A percentile compares a stretch with the other conserved stretches of the same genome.
Evolutionary conservation across 345 rosid species (phyloP).

Genomic region (Citrus sinensis): DNA sequence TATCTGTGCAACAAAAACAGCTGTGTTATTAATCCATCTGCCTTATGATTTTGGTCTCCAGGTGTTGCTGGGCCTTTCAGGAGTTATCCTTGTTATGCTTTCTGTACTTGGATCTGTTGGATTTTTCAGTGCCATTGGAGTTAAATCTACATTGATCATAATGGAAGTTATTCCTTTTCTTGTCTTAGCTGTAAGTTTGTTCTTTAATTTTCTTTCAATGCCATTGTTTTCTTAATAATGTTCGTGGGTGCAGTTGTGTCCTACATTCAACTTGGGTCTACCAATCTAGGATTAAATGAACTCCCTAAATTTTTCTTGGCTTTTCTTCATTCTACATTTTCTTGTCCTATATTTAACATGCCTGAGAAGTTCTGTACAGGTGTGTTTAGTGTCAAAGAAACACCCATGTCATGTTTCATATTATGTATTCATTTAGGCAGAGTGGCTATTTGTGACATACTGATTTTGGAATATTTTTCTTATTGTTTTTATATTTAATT

Average conservation of each 20-base stretch:
- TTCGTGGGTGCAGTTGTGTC: neutral
- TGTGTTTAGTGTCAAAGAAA: neutral
- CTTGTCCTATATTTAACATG: neutral
- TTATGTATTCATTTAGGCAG: neutral
- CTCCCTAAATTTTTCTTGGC: neutral
- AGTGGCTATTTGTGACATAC: neutral
- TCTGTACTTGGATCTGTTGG: constrained; percentile 97
- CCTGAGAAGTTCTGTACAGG: neutral
- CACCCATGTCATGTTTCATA: neutral
- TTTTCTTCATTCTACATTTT: neutral
- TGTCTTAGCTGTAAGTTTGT: constrained; percentile 87
- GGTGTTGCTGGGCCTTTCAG: constrained; percentile 93
- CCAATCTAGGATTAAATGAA: neutral
- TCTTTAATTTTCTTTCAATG: constrained; percentile 6
- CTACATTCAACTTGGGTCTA: neutral
- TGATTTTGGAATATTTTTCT: neutral
- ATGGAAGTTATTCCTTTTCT: constrained; percentile 99
- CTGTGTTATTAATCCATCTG: neutral
- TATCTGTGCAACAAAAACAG: neutral
- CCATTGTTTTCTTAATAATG: neutral
- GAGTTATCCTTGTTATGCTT: constrained; percentile 91
- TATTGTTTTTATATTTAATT: neutral
- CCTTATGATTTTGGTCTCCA: constrained; percentile 25
- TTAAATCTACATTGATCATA: constrained; percentile 88
- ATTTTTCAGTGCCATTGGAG: constrained; percentile 82